A percentile compares a stretch with the other conserved stretches of the same genome.
Evolutionary conservation across 345 rosid species (phyloP).

Genomic region (Populus pruinosa): DNA sequence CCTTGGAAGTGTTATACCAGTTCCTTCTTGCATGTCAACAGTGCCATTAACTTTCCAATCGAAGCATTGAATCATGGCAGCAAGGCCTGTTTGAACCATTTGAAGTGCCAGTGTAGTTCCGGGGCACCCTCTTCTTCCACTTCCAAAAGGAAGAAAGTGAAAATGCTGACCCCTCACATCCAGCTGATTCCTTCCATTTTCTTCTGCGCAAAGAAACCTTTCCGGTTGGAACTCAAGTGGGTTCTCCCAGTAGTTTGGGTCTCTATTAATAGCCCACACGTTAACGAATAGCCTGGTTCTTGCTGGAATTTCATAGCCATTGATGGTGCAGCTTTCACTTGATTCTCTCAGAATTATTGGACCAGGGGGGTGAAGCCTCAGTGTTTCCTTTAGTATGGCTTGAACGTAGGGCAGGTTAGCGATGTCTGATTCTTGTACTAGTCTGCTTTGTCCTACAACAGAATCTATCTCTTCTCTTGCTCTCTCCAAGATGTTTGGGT

Average conservation of each 20-base stretch:
- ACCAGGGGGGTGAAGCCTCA: conserved; percentile 70
- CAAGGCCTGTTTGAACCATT: conserved; percentile 40
- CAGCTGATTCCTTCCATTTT: conserved; percentile 21
- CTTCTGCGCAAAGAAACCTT: conserved; percentile 38
- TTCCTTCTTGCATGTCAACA: conserved; percentile 60
- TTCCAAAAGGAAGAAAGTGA: conserved; percentile 59
- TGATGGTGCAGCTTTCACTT: conserved; percentile 32
- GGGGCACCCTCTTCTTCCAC: conserved; percentile 68
- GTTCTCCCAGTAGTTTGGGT: conserved; percentile 53
- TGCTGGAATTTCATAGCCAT: conserved; percentile 48
- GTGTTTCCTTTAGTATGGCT: conserved; percentile 58
- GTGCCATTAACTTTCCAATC: conserved; percentile 41
- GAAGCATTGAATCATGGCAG: conserved; percentile 50
- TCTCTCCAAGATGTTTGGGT: conserved; percentile 40
- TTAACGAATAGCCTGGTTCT: conserved; percentile 48
- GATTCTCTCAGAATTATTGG: conserved; percentile 60
- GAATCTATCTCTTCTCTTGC: conserved; percentile 53
- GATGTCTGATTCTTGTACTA: conserved; percentile 62
- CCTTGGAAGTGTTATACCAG: conserved; percentile 50
- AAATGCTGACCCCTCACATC: conserved; percentile 50
- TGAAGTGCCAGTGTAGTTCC: conserved; percentile 50
- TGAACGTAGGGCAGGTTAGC: conserved; percentile 61
- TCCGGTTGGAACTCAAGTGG: conserved; percentile 61
- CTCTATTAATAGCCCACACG: conserved; percentile 55
- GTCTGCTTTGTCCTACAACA: conserved; percentile 32